Percentiles rank a stretch among this genome's conserved stretches.
Evolutionary conservation across 805 yeast genomes (phyloP).

Genomic region (Teunomyces kruisii): DNA sequence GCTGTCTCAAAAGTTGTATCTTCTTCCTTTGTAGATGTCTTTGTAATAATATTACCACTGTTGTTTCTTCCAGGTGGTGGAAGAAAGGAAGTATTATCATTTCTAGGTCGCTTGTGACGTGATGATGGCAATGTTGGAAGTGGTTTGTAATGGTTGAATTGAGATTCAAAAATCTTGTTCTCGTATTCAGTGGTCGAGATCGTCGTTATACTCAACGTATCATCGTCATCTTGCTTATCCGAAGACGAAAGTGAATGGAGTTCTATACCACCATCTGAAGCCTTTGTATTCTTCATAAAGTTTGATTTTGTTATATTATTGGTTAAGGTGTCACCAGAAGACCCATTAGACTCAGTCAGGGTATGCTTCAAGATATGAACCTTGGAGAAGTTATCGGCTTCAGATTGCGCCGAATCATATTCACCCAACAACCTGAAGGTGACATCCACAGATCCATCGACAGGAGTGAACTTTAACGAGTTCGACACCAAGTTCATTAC

Average conservation of each 20-base stretch:
- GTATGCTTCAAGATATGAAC: constrained; percentile 43
- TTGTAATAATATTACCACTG: background rate
- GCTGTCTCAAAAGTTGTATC: background rate
- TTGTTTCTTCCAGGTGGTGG: background rate
- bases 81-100: background rate
- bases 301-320: background rate
- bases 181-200: constrained; percentile 40
- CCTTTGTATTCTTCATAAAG: background rate
- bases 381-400: constrained; percentile 35
- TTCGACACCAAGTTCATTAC: constrained; percentile 91
- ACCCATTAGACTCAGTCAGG: background rate
- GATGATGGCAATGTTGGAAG: constrained; percentile 16
- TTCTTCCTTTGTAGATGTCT: background rate
- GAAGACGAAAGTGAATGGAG: background rate
- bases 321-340: background rate
- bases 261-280: background rate
- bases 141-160: constrained; percentile 28
- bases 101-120: background rate
- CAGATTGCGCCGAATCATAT: constrained; percentile 54
- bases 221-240: constrained; percentile 11
- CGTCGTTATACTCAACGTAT: constrained; percentile 30
- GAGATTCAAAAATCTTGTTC: constrained; percentile 35
- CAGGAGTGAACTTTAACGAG: constrained; percentile 89
- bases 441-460: constrained; percentile 76
- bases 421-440: constrained; percentile 64